Evolutionary conservation across 2,329 filamentous ascomycete species (phyloP), one percentile per base, ranked within the genome.

Genomic region (Aspergillus terreus): DNA sequence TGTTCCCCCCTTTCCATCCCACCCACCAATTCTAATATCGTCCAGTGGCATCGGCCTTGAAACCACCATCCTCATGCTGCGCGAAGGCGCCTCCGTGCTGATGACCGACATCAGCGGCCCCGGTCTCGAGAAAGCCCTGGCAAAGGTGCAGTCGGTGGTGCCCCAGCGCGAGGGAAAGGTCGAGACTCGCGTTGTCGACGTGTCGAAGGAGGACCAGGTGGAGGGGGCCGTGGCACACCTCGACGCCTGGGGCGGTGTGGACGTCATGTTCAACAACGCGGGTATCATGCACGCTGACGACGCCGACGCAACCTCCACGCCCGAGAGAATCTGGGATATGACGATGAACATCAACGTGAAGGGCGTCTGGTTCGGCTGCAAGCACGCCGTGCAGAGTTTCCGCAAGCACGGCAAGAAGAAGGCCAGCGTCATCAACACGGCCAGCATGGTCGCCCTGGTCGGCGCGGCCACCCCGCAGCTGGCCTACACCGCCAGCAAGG

Each of bases 201-300:
- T 96, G 49, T 91, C 89, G 69, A 92, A 91, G 65, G 92, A 96
- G 71, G 72, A 81, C 54, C 82, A 94, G 51, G 84, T 96, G 30
- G 76, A 90, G 65, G 83, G 84, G 50, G 83, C 88, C 68, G 79
- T 96, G 47, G 86, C 88, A 60, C 75, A 81, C 9, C 76, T 92
- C 52, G 92, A 96, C 71, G 68, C 82, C 51, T 95, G 89, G 88
- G 92, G 92, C 66, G 92, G 92, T 42, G 74, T 94, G 3, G 92
- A 96, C 70, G 79, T 96, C 67, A 89, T 96, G 64, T 96, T 96
- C 84, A 96, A 96, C 83, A 96, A 96, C 71, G 92, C 92, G 21
- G 92, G 92, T 50, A 96, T 96, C 72, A 96, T 96, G 92, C 92
- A 96, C 76, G 85, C 84, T 44, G 79, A 87, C 52, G 87, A 91